phyloP scores from a whole-genome alignment of 139 green algal genomes.

The Micractinium sp. region DNA sequence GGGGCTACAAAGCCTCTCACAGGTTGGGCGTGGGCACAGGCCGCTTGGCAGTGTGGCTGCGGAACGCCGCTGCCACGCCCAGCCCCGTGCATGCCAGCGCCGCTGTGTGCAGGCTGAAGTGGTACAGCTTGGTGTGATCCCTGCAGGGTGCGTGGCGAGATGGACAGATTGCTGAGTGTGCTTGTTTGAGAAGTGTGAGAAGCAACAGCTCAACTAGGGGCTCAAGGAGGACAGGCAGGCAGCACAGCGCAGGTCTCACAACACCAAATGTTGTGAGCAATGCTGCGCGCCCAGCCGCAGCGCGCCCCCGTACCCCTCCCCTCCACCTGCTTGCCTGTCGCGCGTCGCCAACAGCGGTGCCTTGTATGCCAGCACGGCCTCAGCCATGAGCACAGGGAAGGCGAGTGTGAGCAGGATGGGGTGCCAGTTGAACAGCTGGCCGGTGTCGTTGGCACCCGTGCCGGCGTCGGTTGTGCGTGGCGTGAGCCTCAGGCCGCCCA shows the following conservation, averaged over 20 bases:
- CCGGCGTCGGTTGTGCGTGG: background rate
- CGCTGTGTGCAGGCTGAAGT: conserved; percentile 55
- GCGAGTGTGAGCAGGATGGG: conserved; percentile 75
- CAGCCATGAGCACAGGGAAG: conserved; percentile 75
- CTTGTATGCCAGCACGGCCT: conserved; percentile 75
- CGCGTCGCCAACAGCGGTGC: conserved; percentile 39
- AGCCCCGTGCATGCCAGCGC: conserved; percentile 40
- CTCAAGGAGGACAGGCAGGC: no score
- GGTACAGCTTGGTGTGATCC: conserved; percentile 59
- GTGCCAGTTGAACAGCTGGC: conserved; percentile 83
- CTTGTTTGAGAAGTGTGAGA: no score
- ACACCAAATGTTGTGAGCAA: background rate
- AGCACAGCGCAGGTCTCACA: background rate
- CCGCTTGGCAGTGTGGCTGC: conserved; percentile 68
- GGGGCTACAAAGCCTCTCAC: conserved; percentile 38
- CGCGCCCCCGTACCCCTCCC: no score
- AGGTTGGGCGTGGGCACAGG: conserved; percentile 70
- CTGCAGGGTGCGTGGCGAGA: no score
- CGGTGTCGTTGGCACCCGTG: conserved; percentile 54
- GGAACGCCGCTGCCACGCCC: conserved; percentile 61
- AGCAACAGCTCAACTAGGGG: no score
- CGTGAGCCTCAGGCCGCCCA: conserved; percentile 35
- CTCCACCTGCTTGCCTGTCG: conserved; percentile 23
- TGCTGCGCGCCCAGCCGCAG: no score
- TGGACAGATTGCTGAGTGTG: no score